Evolutionary conservation across 2,329 filamentous ascomycete species (phyloP).

Genomic region (Botrytis porri): DNA sequence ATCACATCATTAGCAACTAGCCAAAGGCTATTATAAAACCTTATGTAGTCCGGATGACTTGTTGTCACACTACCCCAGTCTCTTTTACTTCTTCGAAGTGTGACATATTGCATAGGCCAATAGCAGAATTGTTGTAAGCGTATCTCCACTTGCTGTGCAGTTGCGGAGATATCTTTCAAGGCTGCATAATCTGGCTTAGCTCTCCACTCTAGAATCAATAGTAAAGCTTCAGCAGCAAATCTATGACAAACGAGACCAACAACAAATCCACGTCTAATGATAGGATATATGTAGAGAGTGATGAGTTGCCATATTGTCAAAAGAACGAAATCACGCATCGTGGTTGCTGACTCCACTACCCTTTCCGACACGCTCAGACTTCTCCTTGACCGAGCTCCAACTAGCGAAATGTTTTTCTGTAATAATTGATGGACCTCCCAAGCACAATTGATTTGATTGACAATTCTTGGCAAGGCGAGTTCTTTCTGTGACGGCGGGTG

Average conservation of each 20-base stretch:
- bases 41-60: conserved; percentile 95
- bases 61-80: conserved; percentile 96
- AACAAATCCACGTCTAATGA: conserved; percentile 72
- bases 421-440: conserved; percentile 83
- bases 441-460: conserved; percentile 95
- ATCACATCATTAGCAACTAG: conserved; percentile 98
- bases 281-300: conserved; percentile 72
- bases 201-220: conserved; percentile 82
- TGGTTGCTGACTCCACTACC: conserved; percentile 88
- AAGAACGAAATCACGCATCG: conserved; percentile 73
- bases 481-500: conserved; percentile 80
- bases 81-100: conserved; percentile 79
- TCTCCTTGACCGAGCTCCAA: conserved; percentile 77
- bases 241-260: conserved; percentile 76
- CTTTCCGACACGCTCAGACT: conserved; percentile 90
- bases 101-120: conserved; percentile 96
- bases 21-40: conserved; percentile 98
- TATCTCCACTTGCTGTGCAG: conserved; percentile 95
- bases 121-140: conserved; percentile 97
- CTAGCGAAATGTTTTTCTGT: conserved; percentile 83
- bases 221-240: conserved; percentile 72
- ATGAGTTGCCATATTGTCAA: conserved; percentile 68
- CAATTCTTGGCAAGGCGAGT: conserved; percentile 71
- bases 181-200: conserved; percentile 74
- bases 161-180: conserved; percentile 92